A percentile compares a stretch with the other conserved stretches of the same genome.
These are phyloP conservation scores for Capsicum rhomboideum DNA, from an alignment of 257 asterid species.

Conservation along the genomic window DNA sequence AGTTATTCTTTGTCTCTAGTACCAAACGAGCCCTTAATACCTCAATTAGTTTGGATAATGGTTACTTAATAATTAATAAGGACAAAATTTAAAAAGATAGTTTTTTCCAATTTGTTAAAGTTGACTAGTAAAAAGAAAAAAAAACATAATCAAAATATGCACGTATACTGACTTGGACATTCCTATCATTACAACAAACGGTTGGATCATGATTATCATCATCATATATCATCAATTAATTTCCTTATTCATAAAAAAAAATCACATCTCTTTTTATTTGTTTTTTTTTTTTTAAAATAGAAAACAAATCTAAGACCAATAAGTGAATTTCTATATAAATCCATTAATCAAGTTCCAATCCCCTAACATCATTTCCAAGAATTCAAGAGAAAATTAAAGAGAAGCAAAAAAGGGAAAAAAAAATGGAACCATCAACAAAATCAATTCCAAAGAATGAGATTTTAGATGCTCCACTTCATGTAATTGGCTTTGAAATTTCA, in stretches of 20 bases:
- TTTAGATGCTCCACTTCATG: slow-evolving; percentile 44
- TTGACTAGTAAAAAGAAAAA: too few species aligned
- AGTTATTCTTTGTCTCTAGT: too few species aligned
- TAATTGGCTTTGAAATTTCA: slow-evolving; percentile 54
- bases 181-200: background rate
- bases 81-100: background rate
- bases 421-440: slow-evolving; percentile 6
- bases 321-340: background rate
- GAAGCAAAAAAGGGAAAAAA: too few species aligned
- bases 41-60: background rate
- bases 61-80: background rate
- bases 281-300: background rate
- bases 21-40: too few species aligned
- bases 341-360: background rate
- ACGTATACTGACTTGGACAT: background rate
- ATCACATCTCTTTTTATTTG: too few species aligned
- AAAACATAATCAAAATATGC: background rate
- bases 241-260: too few species aligned
- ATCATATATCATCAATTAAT: too few species aligned
- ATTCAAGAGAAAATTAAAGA: background rate
- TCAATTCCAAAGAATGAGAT: slow-evolving; percentile 27
- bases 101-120: too few species aligned
- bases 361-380: background rate
- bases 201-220: too few species aligned
- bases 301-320: background rate